Base-by-base conservation (phyloP, 2,329 filamentous ascomycete genomes). In the Colletotrichum simmondsii region DNA sequence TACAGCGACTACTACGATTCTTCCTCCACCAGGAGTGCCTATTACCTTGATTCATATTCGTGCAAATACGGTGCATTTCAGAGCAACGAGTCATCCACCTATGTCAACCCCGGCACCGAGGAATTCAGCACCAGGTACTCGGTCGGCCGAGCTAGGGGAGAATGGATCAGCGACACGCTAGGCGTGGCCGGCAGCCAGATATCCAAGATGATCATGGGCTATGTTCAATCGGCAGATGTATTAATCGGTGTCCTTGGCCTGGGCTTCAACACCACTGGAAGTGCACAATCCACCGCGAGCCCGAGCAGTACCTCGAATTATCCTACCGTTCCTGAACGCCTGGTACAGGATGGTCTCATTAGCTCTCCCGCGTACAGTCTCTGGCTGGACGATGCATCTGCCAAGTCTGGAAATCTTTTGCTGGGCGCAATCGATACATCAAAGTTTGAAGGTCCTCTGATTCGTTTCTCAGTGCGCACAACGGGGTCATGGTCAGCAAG, bases 331-430 rank as follows among this genome's bases (percentile, higher is more conserved):
- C 86, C 94, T 19, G 87, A 92, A 78, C 86, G 90, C 75, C 86
- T 96, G 78, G 85, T 90, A 26, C 79, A 87, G 26, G 87, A 93
- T 77, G 89, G 88, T 59, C 78, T 88, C 65, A 93, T 94, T 79
- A 85, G 87, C 65, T 87, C 86, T 42, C 89, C 90, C 75, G 91
- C 91, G 4, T 95, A 93, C 82, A 94, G 91, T 73, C 81, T 95
- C 24, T 94, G 92, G 85, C 84, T 90, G 59, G 84, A 71, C 1
- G 60, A 62, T 28, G 32, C 56, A n/a, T 52, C 58, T 1, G 53
- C n/a, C 12, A 35, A 53, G 49, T 59, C 67, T 2, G 74, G 74
- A 5, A 58, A 37, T 30, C 49, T 75, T 2, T 65, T 75, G 3
- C 42, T 75, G 19, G 74, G 74, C 46, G 74, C 74, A 2, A 37